Conservation (phyloP, 805 yeast species). For the Wickerhamiella cacticola region DNA sequence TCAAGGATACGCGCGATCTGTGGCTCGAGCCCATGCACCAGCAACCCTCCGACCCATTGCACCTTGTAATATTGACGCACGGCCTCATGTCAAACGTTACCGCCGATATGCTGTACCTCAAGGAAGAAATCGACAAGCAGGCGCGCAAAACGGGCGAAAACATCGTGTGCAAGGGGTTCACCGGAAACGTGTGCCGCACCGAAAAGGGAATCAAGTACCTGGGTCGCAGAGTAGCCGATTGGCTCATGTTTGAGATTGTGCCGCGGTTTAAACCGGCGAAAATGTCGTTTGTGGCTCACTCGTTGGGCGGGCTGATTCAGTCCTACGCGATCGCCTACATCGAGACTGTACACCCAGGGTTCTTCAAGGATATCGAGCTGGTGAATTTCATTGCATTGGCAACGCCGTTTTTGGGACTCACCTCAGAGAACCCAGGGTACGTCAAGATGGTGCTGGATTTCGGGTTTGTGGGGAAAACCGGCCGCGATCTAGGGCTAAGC, state of each 20-base stretch:
- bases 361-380: constrained; percentile 56
- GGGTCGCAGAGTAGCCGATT: constrained; percentile 72
- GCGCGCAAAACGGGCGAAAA: constrained; percentile 41
- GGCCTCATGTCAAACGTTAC: constrained; percentile 85
- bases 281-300: constrained; percentile 84
- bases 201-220: constrained; percentile 77
- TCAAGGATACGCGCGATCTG: constrained; percentile 48
- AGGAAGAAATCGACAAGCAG: constrained; percentile 58
- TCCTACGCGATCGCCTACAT: constrained; percentile 82
- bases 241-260: constrained; percentile 45
- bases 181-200: constrained; percentile 76
- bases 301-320: constrained; percentile 86
- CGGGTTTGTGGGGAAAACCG: constrained; percentile 87
- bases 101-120: constrained; percentile 79
- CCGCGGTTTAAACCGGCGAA: constrained; percentile 37
- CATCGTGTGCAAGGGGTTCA: constrained; percentile 68
- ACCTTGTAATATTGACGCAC: constrained; percentile 76
- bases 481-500: constrained; percentile 72
- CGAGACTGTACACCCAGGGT: constrained; percentile 46
- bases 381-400: constrained; percentile 74
- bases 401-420: constrained; percentile 77
- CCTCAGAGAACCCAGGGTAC: constrained; percentile 76
- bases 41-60: constrained; percentile 42
- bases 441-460: constrained; percentile 73
- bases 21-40: constrained; percentile 61